Percentiles rank a stretch among this genome's conserved stretches.
phyloP scores from a whole-genome alignment of 176 grass and related monocot species.

The Luzula sylvatica region DNA sequence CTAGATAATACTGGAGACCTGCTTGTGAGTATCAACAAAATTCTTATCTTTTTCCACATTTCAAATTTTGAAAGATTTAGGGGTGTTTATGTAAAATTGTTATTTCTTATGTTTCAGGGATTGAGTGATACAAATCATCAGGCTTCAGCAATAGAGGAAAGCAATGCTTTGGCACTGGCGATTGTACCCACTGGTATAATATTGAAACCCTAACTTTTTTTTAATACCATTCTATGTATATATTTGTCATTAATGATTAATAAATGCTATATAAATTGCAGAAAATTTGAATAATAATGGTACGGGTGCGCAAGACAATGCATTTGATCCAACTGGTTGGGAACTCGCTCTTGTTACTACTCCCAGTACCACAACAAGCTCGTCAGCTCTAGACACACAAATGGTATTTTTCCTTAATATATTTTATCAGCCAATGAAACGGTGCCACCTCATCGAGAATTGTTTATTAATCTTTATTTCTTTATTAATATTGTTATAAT shows the following conservation, averaged over 20 bases:
- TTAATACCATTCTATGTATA: background rate
- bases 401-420: conserved; percentile 51
- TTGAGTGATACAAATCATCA: conserved; percentile 52
- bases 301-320: conserved; percentile 39
- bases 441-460: too few relatives aligned
- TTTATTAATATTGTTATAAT: background rate
- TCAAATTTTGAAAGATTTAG: background rate
- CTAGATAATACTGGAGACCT: conserved; percentile 55
- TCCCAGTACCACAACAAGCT: conserved; percentile 36
- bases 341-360: conserved; percentile 90
- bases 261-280: conserved; percentile 9
- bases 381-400: conserved; percentile 43
- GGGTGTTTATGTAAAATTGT: conserved; percentile 6
- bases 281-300: conserved; percentile 28
- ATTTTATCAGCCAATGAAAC: too few relatives aligned
- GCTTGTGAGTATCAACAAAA: conserved; percentile 42
- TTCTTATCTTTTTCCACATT: background rate
- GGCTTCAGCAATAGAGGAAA: conserved; percentile 70
- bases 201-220: background rate
- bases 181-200: conserved; percentile 54
- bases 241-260: conserved; percentile 10
- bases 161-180: conserved; percentile 65
- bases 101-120: conserved; percentile 41
- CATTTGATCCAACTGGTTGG: conserved; percentile 97
- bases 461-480: background rate